Evolutionary conservation across 2,329 filamentous ascomycete genomes (phyloP).

Genomic region (Annulohypoxylon truncatum): DNA sequence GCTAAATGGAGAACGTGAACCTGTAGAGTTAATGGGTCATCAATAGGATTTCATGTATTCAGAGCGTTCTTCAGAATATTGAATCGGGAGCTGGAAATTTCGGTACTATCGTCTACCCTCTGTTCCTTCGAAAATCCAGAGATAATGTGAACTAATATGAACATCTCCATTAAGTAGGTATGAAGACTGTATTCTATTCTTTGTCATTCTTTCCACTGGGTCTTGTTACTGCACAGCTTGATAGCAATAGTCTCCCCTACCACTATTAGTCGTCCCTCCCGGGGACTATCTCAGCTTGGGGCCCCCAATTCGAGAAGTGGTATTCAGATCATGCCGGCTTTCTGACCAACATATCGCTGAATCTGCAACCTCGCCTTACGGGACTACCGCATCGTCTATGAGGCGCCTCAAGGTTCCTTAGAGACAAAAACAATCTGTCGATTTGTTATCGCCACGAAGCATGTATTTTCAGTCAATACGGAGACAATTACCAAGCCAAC

Average conservation of each 20-base stretch:
- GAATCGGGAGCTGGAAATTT: too few relatives aligned
- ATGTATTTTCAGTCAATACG: neutral
- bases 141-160: too few relatives aligned
- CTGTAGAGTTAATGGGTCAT: too few relatives aligned
- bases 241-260: neutral
- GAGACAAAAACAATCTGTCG: neutral
- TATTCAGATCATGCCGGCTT: neutral
- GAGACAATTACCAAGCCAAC: neutral
- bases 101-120: too few relatives aligned
- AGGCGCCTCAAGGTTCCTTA: neutral
- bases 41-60: too few relatives aligned
- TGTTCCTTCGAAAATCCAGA: too few relatives aligned
- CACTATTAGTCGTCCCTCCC: neutral
- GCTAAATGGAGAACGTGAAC: too few relatives aligned
- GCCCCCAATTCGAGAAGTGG: conserved; percentile 1
- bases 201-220: neutral
- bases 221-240: neutral
- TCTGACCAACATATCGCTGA: conserved; percentile 2
- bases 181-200: neutral
- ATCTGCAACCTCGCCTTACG: conserved; percentile 4
- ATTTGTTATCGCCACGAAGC: conserved; percentile 13
- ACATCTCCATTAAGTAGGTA: too few relatives aligned
- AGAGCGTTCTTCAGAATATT: too few relatives aligned
- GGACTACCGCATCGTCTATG: neutral
- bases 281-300: neutral